Evolutionary conservation across 2,329 filamentous ascomycete species (phyloP).

Genomic region (Alternaria gaisen): DNA sequence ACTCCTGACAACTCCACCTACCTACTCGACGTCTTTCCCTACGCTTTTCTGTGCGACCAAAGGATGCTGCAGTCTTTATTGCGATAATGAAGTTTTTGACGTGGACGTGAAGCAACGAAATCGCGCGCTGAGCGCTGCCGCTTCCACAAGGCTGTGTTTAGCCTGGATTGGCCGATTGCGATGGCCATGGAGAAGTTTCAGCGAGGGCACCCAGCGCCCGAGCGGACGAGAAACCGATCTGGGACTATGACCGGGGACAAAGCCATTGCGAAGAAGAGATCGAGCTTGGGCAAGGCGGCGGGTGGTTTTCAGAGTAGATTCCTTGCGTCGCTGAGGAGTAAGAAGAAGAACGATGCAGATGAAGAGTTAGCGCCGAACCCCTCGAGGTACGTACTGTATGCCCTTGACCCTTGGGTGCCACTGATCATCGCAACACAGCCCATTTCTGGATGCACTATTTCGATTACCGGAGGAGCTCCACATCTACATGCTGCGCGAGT

Average conservation of each 20-base stretch:
- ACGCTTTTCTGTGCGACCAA: constrained; percentile 15
- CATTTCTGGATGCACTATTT: constrained; percentile 44
- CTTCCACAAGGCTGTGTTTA: constrained; percentile 10
- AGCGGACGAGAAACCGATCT: constrained; percentile 27
- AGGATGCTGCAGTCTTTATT: constrained; percentile 11
- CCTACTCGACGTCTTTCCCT: background rate
- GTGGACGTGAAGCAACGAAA: constrained; percentile 24
- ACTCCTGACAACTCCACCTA: constrained; percentile 11
- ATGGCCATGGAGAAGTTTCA: constrained; percentile 38
- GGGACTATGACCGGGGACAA: constrained; percentile 24
- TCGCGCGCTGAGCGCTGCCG: constrained; percentile 18
- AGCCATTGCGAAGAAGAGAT: constrained; percentile 38
- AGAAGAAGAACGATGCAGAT: constrained; percentile 32
- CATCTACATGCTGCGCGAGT: constrained; percentile 45
- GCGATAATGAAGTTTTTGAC: constrained; percentile 19
- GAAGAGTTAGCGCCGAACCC: constrained; percentile 27
- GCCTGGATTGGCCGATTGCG: constrained; percentile 15
- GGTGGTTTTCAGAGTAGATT: constrained; percentile 44
- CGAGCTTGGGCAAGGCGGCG: constrained; percentile 44
- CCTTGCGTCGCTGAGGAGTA: constrained; percentile 43
- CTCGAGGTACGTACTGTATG: constrained; percentile 34
- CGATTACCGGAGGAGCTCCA: constrained; percentile 48
- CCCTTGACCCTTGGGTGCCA: background rate
- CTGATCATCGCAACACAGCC: constrained; percentile 28
- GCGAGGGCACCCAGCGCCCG: constrained; percentile 28